A percentile compares a stretch with the other conserved stretches of the same genome.
phyloP scores from a whole-genome alignment of 129 eudicot species.

The Kitagawia praeruptora region DNA sequence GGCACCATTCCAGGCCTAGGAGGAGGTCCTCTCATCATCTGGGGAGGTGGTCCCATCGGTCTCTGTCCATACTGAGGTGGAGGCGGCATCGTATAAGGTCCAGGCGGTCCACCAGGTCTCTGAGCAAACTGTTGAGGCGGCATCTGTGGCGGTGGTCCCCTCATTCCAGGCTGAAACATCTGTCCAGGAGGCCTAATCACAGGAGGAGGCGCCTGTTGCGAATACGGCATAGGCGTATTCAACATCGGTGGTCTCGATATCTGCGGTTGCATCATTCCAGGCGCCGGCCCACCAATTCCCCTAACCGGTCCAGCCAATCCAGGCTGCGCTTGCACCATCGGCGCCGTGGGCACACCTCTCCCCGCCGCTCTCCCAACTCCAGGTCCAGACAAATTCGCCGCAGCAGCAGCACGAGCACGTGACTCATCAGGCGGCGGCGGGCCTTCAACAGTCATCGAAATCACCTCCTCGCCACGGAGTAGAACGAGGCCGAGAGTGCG shows the following conservation, averaged over 20 bases:
- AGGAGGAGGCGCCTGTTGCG: constrained; percentile 38
- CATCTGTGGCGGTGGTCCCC: constrained; percentile 64
- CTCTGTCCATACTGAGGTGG: constrained; percentile 84
- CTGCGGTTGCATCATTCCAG: constrained; percentile 97
- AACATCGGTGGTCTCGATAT: constrained; percentile 60
- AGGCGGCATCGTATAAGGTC: constrained; percentile 40
- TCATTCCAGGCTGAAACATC: constrained; percentile 48
- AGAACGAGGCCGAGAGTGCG: constrained; percentile 84
- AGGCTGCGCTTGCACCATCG: constrained; percentile 70
- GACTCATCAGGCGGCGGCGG: constrained; percentile 95
- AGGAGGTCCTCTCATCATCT: constrained; percentile 75
- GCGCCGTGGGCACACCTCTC: constrained; percentile 63
- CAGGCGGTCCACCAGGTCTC: constrained; percentile 52
- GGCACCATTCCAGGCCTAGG: constrained; percentile 60
- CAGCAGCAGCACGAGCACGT: constrained; percentile 51
- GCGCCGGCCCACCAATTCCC: constrained; percentile 92
- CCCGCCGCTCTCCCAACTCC: constrained; percentile 85
- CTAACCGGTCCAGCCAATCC: constrained; percentile 89
- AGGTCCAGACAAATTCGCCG: constrained; percentile 56
- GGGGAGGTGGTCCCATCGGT: constrained; percentile 56
- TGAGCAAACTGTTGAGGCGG: constrained; percentile 55
- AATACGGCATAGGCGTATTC: constrained; percentile 42
- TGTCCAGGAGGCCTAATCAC: constrained; percentile 56
- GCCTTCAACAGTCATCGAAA: constrained; percentile 94
- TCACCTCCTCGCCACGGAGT: constrained; percentile 83